A percentile compares a stretch with the other conserved stretches of the same genome.
phyloP scores from a whole-genome alignment of 2,329 filamentous ascomycete genomes.

The Colletotrichum sp. region DNA sequence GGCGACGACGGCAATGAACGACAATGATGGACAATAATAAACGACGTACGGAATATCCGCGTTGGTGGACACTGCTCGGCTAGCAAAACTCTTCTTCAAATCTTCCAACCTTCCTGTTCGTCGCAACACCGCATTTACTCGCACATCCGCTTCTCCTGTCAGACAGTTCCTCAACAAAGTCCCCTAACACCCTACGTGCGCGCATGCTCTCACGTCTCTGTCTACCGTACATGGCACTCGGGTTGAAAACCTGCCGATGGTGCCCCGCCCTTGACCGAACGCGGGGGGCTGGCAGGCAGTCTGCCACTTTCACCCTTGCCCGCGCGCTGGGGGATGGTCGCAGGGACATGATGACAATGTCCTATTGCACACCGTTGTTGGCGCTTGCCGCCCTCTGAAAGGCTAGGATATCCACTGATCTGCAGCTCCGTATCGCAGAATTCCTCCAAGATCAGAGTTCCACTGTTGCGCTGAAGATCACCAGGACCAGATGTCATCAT shows the following conservation, averaged over 20 bases:
- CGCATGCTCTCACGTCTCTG: not conserved
- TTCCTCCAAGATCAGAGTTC: not conserved
- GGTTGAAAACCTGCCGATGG: not conserved
- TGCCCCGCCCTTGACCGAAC: slow-evolving; percentile 9
- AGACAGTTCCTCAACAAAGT: not conserved
- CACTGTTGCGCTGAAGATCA: slow-evolving; percentile 7
- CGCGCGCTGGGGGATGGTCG: not conserved
- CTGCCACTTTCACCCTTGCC: not conserved
- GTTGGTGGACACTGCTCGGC: too few relatives aligned
- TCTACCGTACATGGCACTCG: not conserved
- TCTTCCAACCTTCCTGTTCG: not conserved
- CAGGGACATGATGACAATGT: not conserved
- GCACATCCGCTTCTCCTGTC: not conserved
- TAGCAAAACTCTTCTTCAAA: not conserved
- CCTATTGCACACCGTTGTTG: not conserved
- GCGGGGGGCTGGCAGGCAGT: slow-evolving; percentile 9
- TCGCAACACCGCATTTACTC: not conserved
- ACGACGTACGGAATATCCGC: too few relatives aligned
- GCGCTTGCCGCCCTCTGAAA: not conserved
- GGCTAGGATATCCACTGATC: slow-evolving; percentile 8
- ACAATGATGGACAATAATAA: too few relatives aligned
- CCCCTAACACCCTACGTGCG: not conserved
- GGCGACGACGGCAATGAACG: too few relatives aligned
- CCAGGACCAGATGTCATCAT: not conserved
- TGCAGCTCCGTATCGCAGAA: slow-evolving; percentile 5